Evolutionary conservation across 2,329 filamentous ascomycete species (phyloP).

Genomic region (Neoscytalidium dimidiatum): DNA sequence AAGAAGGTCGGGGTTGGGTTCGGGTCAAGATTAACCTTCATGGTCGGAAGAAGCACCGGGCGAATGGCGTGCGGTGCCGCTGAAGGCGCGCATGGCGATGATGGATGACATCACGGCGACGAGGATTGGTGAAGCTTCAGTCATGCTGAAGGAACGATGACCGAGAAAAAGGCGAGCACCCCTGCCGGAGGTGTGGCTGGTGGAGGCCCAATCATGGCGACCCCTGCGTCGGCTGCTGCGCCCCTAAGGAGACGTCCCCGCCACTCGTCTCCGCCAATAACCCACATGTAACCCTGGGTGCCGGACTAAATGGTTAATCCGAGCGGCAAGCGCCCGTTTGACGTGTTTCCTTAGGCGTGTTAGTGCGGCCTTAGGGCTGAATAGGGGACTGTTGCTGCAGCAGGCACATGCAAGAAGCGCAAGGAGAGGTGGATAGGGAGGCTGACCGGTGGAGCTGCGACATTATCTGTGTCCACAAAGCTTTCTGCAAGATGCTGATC

Average conservation of each 20-base stretch:
- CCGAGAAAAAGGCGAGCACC: background rate
- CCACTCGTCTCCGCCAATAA: background rate
- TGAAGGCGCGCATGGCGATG: background rate
- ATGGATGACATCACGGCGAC: background rate
- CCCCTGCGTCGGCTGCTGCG: background rate
- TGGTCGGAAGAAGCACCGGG: background rate
- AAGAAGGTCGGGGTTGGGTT: background rate
- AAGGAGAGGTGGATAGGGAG: background rate
- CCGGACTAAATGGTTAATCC: background rate
- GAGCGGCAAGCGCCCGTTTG: background rate
- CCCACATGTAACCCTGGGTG: background rate
- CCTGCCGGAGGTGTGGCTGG: background rate
- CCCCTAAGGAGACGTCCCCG: background rate
- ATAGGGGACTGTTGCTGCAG: background rate
- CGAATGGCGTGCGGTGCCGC: background rate
- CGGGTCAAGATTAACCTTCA: background rate
- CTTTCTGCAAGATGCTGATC: constrained; percentile 4
- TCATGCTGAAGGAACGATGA: background rate
- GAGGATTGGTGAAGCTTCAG: background rate
- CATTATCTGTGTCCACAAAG: background rate
- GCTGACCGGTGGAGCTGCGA: background rate
- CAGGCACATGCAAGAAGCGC: background rate
- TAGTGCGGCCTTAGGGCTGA: background rate
- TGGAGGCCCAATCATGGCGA: background rate
- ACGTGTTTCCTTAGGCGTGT: background rate